Evolutionary conservation across 2,329 filamentous ascomycete genomes (phyloP).

Genomic region (Cadophora luteo-olivacea): DNA sequence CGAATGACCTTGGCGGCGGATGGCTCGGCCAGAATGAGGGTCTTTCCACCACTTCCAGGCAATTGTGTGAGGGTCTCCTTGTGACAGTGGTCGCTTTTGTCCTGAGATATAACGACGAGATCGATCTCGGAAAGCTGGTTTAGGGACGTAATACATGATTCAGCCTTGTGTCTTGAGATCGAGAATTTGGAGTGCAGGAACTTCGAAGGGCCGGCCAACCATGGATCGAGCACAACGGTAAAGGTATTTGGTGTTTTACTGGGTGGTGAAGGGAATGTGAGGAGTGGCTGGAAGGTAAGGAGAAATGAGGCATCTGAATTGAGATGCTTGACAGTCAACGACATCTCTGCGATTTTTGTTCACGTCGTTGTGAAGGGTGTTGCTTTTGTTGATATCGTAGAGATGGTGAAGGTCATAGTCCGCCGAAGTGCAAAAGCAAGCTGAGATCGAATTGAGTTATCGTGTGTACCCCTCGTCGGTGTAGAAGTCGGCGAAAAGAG

Average conservation of each 20-base stretch:
- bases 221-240: conserved; percentile 75
- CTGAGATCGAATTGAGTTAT: conserved; percentile 10
- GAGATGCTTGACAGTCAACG: conserved; percentile 67
- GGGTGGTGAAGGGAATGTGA: conserved; percentile 47
- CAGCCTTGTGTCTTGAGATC: conserved; percentile 59
- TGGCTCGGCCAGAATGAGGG: conserved; percentile 70
- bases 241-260: conserved; percentile 57
- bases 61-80: conserved; percentile 71
- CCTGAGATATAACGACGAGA: conserved; percentile 64
- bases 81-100: conserved; percentile 74
- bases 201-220: conserved; percentile 66
- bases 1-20: conserved; percentile 68
- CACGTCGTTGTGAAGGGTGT: conserved; percentile 7
- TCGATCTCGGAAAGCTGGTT: conserved; percentile 60
- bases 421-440: background rate
- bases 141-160: conserved; percentile 63
- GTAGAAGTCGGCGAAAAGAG: conserved; percentile 17
- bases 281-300: conserved; percentile 58
- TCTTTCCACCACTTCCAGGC: conserved; percentile 56
- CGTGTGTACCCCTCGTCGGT: conserved; percentile 11
- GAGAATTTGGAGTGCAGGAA: conserved; percentile 68
- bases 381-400: conserved; percentile 5
- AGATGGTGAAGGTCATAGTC: background rate
- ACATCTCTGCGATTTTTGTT: conserved; percentile 53
- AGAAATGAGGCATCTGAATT: conserved; percentile 71